phyloP scores from a whole-genome alignment of 108 stramenopile species.

The Skeletonema tropicum region DNA sequence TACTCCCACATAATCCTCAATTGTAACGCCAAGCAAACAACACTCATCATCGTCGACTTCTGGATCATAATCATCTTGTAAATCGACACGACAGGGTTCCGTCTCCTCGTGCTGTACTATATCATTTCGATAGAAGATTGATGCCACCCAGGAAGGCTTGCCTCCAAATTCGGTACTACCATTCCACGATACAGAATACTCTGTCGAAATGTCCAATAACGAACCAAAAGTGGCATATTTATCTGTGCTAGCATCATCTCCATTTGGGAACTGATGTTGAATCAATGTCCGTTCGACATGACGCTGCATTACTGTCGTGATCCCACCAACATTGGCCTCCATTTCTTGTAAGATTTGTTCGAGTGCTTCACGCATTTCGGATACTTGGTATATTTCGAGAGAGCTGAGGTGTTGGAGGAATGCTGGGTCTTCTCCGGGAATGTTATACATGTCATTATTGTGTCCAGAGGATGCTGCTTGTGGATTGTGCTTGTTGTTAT shows the following conservation, averaged over 20 bases:
- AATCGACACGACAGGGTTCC: background rate
- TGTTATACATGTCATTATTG: background rate
- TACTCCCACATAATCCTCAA: background rate
- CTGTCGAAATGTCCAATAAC: background rate
- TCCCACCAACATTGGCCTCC: background rate
- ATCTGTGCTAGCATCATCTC: background rate
- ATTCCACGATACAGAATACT: background rate
- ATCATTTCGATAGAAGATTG: background rate
- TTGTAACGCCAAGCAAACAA: background rate
- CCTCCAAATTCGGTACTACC: background rate
- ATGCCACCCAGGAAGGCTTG: background rate
- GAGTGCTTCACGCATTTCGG: background rate
- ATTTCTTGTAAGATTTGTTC: background rate
- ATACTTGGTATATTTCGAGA: background rate
- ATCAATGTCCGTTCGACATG: constrained; percentile 5
- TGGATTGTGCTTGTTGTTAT: background rate
- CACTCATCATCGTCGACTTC: background rate
- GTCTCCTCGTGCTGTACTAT: background rate
- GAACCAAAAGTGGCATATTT: background rate
- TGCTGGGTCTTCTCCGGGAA: background rate
- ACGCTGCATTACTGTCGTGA: background rate
- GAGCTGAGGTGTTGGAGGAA: background rate
- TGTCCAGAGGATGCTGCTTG: no score
- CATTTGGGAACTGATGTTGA: background rate
- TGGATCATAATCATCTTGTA: background rate